Evolutionary conservation across 202 grass and related monocot species (phyloP), one percentile per base, ranked within the genome.

Genomic region (Thinopyrum obtusiflorum): DNA sequence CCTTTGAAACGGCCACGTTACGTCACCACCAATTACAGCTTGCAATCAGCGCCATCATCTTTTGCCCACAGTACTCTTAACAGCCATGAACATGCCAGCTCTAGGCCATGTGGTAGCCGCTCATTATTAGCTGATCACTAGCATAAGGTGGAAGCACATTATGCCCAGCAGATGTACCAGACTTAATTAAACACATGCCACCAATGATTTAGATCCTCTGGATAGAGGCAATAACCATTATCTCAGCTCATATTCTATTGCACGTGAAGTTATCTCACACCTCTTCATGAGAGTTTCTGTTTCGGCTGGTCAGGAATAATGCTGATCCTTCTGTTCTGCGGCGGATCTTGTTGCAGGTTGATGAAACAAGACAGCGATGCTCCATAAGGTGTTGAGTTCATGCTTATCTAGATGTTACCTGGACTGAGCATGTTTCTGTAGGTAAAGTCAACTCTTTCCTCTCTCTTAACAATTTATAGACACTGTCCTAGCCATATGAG

Each of bases 181-280:
- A 69, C 12, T 76, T 68, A 63, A 65, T 76, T 68, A 63, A 65
- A 24, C 37, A 15, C 51, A 83, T 87, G 80, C 24, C 10, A 69
- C 14, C 5, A 78, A 68, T 20, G 2, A 53, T 83, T 61, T 74
- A 31, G 39, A 46, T 39, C 32, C 44, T 49, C 46, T 49, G 46
- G 17, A 47, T 47, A 47, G 44, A 47, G 12, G 12, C 44, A 47
- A 14, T 47, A 47, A 12, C 40, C 40, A 42, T 11, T 42, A 42
- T 3, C 40, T 42, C 40, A 42, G 40, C 11, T 42, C 11, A 42
- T 42, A 42, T 42, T 42, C 40, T 42, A 42, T 42, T 42, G 40
- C 40, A 42, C 40, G 11, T 42, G 39, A 40, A 40, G 39, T 40
- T 40, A 40, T 40, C 39, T 40, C 39, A 40, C 39, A 40, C 39